phyloP scores from a whole-genome alignment of 1,284 basidiomycete species.

The Peniophora sp. region DNA sequence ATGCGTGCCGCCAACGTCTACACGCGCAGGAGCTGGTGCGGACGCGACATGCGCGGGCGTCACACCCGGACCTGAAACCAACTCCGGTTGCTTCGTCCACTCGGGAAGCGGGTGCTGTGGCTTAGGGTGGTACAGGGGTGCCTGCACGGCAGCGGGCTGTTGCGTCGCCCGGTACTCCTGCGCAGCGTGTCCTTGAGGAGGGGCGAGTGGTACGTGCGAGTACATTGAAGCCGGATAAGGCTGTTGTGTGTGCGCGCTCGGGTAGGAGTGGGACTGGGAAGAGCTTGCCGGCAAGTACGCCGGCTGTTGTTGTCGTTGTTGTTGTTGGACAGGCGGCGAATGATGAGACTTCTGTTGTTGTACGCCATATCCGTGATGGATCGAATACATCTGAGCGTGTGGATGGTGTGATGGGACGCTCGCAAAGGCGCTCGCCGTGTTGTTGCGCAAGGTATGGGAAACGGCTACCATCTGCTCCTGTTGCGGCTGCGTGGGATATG shows the following conservation, averaged over 20 bases:
- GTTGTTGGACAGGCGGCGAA: background rate
- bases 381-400: background rate
- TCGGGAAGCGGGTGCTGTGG: slow-evolving; percentile 9
- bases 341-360: background rate
- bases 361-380: background rate
- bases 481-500: no score
- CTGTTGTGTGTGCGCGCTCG: background rate
- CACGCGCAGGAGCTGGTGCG: background rate
- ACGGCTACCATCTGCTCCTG: no score
- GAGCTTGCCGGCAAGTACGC: background rate
- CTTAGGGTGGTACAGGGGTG: slow-evolving; percentile 8
- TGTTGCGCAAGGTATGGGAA: background rate
- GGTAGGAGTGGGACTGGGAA: background rate
- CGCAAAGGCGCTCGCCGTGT: background rate
- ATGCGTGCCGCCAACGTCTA: background rate
- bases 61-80: slow-evolving; percentile 4
- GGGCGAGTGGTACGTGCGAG: background rate
- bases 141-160: background rate
- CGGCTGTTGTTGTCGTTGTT: background rate
- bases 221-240: no score
- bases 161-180: background rate
- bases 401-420: background rate
- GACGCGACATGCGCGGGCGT: background rate
- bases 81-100: slow-evolving; percentile 15
- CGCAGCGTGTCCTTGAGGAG: background rate